Evolutionary conservation across 352 stramenopile species (phyloP), one percentile per base, ranked within the genome.

Genomic region (Globisporangium acanthophoron): DNA sequence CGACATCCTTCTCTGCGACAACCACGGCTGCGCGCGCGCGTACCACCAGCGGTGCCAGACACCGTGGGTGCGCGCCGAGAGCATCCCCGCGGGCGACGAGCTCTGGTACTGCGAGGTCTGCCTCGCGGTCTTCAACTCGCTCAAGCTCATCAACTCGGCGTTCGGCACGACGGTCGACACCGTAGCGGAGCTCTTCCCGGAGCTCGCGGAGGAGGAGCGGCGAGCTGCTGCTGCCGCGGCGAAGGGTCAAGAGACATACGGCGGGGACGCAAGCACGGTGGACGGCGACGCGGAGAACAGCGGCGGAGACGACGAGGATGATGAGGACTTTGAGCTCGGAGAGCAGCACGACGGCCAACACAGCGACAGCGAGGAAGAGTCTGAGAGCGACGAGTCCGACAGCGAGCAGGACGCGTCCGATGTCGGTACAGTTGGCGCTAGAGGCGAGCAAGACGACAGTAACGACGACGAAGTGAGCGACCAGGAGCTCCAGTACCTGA

Each of bases 1-100:
- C 49, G 85, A 95, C 47, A 95, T 95, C 58, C 63, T 95, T 46
- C 66, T 95, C 40, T 95, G 85, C 31, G 85, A 95, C 46, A 89
- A 70, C 61, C 53, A 67, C 20, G 78, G 80, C 29, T 95, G 85
- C 33, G 73, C 80, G 57, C 83, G 85, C 29, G 85, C 81, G 13
- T 95, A 92, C 55, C 85, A 95, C 47, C 85, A 95, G 47, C 63
- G 73, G 33, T 95, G 85, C 52, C 82, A 92, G 61, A 73, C 69
- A 0, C 85, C 85, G 11, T 51, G 70, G 21, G 63, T 95, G 0
- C 21, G 67, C 31, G 92, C 85, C 6, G 58, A 67, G 20, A 76
- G 80, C 2, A 89, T 95, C 21, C 85, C 85, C 1, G 58, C 61
- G 24, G 85, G 81, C 3, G 71, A 79, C 1, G 80, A 87, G 29